Base-by-base conservation (phyloP, 2,329 filamentous ascomycete genomes). In the Talaromyces verruculosus region DNA sequence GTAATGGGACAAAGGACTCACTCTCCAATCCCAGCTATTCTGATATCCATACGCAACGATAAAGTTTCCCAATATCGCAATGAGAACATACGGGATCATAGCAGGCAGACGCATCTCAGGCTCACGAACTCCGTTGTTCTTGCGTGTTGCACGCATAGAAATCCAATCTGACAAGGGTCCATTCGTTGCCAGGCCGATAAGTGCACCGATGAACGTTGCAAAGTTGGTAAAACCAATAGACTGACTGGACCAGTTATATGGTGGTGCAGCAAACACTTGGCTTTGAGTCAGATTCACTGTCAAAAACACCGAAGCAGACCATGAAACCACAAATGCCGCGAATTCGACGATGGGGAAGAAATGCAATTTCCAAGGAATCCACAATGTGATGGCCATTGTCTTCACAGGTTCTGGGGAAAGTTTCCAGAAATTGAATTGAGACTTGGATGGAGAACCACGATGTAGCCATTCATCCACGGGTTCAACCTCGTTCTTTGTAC, bases 331-430 rank as follows among this genome's bases (percentile, higher is more conserved):
- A 69, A 89, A 89, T 17, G 85, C 82, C 0, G 87, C 81, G 65
- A 87, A 86, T 68, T 88, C 83, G 49, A 89, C 84, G 65, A 89
- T 89, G 0, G 88, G 87, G 73, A 86, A 89, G 0, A 80, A 69
- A 71, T 88, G 84, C 0, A 89, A 78, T 69, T 88, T 87, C 83
- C 85, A 88, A 0, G 87, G 88, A 7, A 86, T 81, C 82, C 83
- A 87, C 25, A 89, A 78, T 69, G 87, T 85, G 35, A 41, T 82
- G 73, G 1, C 84, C 33, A 88, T 78, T 25, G 78, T 80, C 69
- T 76, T 75, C 49, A 76, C 51, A 25, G 72, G 76, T 53, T 84
- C 77, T 1, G 81, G 76, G 69, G 81, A 84, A 0, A 79, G 72
- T 67, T 85, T 83, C 72, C 80, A 86, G 3, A 87, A 65, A 30